phyloP scores from a whole-genome alignment of 2,329 filamentous ascomycete genomes.

The Diaporthe citriasiana region DNA sequence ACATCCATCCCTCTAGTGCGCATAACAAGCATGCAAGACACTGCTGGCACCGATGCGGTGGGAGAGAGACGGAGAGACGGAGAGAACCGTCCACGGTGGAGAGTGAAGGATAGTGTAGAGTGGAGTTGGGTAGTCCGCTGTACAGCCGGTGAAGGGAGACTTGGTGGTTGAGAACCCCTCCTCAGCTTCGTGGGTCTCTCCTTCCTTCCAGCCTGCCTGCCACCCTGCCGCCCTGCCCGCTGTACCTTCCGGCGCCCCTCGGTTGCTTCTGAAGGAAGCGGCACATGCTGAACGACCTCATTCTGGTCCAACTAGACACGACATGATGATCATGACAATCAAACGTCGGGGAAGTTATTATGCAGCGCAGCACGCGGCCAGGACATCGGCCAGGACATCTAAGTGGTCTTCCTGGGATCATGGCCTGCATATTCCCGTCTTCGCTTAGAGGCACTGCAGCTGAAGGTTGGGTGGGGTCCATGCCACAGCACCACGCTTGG shows the following conservation, averaged over 20 bases:
- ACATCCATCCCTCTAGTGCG: slow-evolving; percentile 3
- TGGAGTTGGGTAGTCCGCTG: too few relatives aligned
- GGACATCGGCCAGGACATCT: background rate
- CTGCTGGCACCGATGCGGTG: slow-evolving; percentile 41
- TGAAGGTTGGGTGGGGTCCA: slow-evolving; percentile 21
- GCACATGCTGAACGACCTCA: background rate
- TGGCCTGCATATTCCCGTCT: slow-evolving; percentile 30
- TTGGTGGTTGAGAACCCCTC: background rate
- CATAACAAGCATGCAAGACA: slow-evolving; percentile 42
- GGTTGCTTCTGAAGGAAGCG: background rate
- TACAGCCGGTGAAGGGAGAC: background rate
- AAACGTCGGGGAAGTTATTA: slow-evolving; percentile 7
- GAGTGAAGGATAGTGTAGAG: background rate
- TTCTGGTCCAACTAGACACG: background rate
- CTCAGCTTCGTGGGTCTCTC: background rate
- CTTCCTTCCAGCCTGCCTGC: background rate
- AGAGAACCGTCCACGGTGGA: background rate
- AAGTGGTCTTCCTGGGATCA: slow-evolving; percentile 17
- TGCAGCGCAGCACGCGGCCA: slow-evolving; percentile 12
- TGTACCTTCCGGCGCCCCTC: background rate
- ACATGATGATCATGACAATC: slow-evolving; percentile 20
- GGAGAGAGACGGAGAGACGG: background rate
- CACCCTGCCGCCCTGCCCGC: background rate
- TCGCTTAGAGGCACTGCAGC: slow-evolving; percentile 31
- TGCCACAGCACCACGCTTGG: background rate